phyloP scores from a whole-genome alignment of 2,329 filamentous ascomycete genomes.

The Ceratocystis cubensis region DNA sequence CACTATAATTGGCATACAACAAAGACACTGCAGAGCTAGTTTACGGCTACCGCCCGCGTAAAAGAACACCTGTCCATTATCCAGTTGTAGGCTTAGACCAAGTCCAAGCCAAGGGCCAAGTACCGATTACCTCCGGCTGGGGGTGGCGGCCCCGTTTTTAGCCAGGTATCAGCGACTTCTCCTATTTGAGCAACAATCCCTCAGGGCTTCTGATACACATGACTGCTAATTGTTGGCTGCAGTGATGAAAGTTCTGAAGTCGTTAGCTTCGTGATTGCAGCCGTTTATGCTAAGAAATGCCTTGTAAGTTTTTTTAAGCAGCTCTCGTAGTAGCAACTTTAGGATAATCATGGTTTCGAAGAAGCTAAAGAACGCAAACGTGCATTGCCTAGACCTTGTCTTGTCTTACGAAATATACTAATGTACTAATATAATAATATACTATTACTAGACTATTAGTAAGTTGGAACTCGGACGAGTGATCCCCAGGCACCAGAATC shows the following conservation, averaged over 20 bases:
- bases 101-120: neutral
- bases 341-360: too few relatives aligned
- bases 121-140: neutral
- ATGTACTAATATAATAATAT: too few relatives aligned
- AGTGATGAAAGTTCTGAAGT: neutral
- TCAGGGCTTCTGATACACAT: neutral
- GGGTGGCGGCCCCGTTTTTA: neutral
- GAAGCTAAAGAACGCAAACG: neutral
- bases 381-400: neutral
- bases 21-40: neutral
- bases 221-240: neutral
- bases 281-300: neutral
- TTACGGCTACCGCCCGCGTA: neutral
- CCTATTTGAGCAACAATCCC: neutral
- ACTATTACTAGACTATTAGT: neutral
- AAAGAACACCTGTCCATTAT: slow-evolving; percentile 14
- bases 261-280: neutral
- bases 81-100: neutral
- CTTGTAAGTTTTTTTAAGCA: neutral
- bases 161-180: neutral
- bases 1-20: neutral
- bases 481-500: neutral
- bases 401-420: too few relatives aligned
- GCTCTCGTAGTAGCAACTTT: neutral
- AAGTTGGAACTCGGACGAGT: neutral